Percentiles rank a stretch among this genome's conserved stretches.
These are phyloP conservation scores for Didymosphaeria variabile DNA, from an alignment of 2,329 filamentous ascomycete species.

Conservation along the genomic window DNA sequence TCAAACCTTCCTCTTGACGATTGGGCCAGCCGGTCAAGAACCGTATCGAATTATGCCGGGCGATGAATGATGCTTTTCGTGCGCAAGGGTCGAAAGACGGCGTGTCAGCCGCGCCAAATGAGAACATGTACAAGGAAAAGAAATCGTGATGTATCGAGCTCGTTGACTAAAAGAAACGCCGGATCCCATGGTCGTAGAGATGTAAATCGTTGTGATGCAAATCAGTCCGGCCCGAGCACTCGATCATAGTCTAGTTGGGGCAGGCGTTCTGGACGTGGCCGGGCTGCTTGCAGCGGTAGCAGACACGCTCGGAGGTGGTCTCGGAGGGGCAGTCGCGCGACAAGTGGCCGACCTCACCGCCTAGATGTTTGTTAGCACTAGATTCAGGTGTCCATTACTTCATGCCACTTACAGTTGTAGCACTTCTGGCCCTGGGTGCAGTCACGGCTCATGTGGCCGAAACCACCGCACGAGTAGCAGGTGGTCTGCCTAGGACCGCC, in stretches of 20 bases:
- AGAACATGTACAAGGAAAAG: constrained; percentile 51
- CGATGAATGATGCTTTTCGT: constrained; percentile 48
- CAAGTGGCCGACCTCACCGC: constrained; percentile 89
- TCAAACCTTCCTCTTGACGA: constrained; percentile 46
- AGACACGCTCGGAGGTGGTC: constrained; percentile 89
- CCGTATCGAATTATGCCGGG: constrained; percentile 48
- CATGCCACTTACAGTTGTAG: constrained; percentile 82
- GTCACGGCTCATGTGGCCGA: constrained; percentile 97
- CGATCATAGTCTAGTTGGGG: constrained; percentile 72
- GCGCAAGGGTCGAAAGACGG: constrained; percentile 49
- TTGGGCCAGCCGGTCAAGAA: constrained; percentile 46
- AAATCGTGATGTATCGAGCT: constrained; percentile 48
- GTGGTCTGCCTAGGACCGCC: constrained; percentile 63
- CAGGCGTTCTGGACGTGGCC: constrained; percentile 95
- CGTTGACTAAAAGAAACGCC: constrained; percentile 40
- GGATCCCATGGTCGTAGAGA: constrained; percentile 27
- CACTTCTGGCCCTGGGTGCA: constrained; percentile 99
- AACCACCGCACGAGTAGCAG: constrained; percentile 98
- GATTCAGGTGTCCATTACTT: not conserved
- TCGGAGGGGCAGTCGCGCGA: constrained; percentile 96
- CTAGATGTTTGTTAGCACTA: constrained; percentile 50
- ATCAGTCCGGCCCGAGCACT: constrained; percentile 42
- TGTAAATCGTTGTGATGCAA: constrained; percentile 35
- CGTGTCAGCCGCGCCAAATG: constrained; percentile 50
- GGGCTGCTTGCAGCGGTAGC: constrained; percentile 92